Percentiles rank a stretch among this genome's conserved stretches.
Evolutionary conservation across 768 basidiomycete genomes (phyloP).

Genomic region (Rhodotorula kratochvilovae): DNA sequence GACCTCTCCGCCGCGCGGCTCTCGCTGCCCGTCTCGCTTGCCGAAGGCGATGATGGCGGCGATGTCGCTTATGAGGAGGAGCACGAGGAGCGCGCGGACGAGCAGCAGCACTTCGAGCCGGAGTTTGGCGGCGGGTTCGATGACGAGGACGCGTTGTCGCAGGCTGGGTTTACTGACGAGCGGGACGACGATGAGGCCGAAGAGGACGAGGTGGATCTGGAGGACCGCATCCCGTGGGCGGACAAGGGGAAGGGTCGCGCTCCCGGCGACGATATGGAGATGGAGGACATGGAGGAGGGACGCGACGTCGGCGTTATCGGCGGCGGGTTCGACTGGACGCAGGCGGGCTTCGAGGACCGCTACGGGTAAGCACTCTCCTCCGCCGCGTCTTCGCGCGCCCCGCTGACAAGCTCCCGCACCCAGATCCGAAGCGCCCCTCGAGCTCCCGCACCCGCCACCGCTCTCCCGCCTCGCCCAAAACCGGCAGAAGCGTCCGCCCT

Average conservation of each 20-base stretch:
- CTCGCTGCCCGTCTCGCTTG: not conserved
- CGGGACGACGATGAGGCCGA: not conserved
- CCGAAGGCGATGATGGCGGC: not conserved
- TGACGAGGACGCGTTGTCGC: not conserved
- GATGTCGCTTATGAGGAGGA: not conserved
- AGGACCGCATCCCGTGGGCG: conserved; percentile 18
- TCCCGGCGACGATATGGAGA: too few relatives aligned
- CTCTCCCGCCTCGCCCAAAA: not conserved
- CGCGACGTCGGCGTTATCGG: not conserved
- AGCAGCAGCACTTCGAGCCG: not conserved
- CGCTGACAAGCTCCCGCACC: too few relatives aligned
- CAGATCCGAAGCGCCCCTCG: not conserved
- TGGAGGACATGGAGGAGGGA: not conserved
- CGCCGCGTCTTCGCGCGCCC: not conserved
- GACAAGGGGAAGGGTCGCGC: conserved; percentile 8
- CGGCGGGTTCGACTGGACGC: not conserved
- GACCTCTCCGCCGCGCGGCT: not conserved
- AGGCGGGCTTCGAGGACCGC: too few relatives aligned
- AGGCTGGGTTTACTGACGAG: too few relatives aligned
- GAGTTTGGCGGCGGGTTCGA: not conserved
- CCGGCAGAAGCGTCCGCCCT: conserved; percentile 13
- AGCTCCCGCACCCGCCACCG: not conserved
- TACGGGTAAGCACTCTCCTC: too few relatives aligned
- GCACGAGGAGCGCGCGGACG: not conserved
- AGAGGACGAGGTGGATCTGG: not conserved